These are phyloP conservation scores for Auriscalpium microsporum DNA, from an alignment of 768 basidiomycete species.

Conservation along the genomic window DNA sequence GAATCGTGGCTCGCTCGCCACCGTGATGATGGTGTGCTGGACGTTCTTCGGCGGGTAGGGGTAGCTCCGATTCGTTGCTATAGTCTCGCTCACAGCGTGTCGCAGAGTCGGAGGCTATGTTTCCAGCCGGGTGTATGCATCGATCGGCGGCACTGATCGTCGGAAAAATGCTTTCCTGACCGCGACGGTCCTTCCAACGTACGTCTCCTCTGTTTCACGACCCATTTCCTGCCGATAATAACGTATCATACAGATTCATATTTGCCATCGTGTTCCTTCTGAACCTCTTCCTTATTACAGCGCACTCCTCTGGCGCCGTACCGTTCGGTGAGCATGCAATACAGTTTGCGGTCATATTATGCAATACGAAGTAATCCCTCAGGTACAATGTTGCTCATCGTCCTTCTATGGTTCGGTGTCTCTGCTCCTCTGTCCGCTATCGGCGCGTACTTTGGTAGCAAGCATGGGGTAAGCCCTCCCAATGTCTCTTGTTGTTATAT, in stretches of 20 bases:
- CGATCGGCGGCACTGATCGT: slow-evolving; percentile 70
- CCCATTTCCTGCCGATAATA: background rate
- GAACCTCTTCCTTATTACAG: slow-evolving; percentile 78
- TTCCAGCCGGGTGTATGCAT: slow-evolving; percentile 73
- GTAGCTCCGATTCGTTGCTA: background rate
- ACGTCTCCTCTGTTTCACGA: slow-evolving; percentile 19
- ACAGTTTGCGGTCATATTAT: background rate
- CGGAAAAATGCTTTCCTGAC: slow-evolving; percentile 82
- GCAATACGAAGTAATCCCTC: background rate
- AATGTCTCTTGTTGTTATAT: background rate
- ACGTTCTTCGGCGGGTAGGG: slow-evolving; percentile 80
- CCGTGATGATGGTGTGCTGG: slow-evolving; percentile 92
- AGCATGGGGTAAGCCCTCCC: slow-evolving; percentile 61
- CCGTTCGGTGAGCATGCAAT: slow-evolving; percentile 64
- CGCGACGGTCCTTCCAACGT: slow-evolving; percentile 85
- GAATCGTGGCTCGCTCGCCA: slow-evolving; percentile 89
- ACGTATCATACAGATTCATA: slow-evolving; percentile 44
- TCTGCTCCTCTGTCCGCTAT: slow-evolving; percentile 82
- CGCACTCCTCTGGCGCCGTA: slow-evolving; percentile 89
- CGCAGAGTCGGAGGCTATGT: slow-evolving; percentile 82
- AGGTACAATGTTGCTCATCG: slow-evolving; percentile 81
- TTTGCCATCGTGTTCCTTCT: slow-evolving; percentile 85
- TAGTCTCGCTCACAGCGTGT: slow-evolving; percentile 1
- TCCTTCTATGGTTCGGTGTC: slow-evolving; percentile 88
- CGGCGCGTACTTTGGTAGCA: slow-evolving; percentile 80